A percentile compares a stretch with the other conserved stretches of the same genome.
Evolutionary conservation across 805 yeast species (phyloP).

Genomic region (Saccharomycodes ludwigii): DNA sequence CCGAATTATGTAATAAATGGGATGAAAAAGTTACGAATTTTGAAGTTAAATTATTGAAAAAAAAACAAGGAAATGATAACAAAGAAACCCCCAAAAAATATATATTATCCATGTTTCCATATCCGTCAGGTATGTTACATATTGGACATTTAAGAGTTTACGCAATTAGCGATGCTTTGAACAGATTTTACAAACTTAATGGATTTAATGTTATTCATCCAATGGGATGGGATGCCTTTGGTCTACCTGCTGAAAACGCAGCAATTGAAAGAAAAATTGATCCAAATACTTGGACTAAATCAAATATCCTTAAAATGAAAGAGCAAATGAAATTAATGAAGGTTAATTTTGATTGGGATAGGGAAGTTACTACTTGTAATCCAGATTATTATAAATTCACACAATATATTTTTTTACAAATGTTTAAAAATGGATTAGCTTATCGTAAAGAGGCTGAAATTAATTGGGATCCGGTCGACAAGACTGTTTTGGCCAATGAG

Average conservation of each 20-base stretch:
- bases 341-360: conserved; percentile 88
- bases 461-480: conserved; percentile 96
- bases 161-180: conserved; percentile 74
- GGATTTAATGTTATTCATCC: conserved; percentile 83
- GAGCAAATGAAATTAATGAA: conserved; percentile 66
- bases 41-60: neutral
- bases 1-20: no score
- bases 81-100: conserved; percentile 27
- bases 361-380: conserved; percentile 75
- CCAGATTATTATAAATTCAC: conserved; percentile 90
- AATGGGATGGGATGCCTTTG: conserved; percentile 99
- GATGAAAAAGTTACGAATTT: no score
- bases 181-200: conserved; percentile 63
- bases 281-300: conserved; percentile 74
- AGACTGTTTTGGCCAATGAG: conserved; percentile 91
- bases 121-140: conserved; percentile 87
- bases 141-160: conserved; percentile 92
- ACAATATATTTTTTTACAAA: conserved; percentile 66
- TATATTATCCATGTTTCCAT: conserved; percentile 84
- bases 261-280: conserved; percentile 75
- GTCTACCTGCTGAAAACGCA: conserved; percentile 96
- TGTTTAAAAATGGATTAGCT: conserved; percentile 69
- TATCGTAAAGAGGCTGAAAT: conserved; percentile 80
- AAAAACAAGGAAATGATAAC: conserved; percentile 13
- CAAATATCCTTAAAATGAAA: conserved; percentile 78